Base-by-base conservation (phyloP, 1,284 basidiomycete species). In the Xerocomus amazonicus region DNA sequence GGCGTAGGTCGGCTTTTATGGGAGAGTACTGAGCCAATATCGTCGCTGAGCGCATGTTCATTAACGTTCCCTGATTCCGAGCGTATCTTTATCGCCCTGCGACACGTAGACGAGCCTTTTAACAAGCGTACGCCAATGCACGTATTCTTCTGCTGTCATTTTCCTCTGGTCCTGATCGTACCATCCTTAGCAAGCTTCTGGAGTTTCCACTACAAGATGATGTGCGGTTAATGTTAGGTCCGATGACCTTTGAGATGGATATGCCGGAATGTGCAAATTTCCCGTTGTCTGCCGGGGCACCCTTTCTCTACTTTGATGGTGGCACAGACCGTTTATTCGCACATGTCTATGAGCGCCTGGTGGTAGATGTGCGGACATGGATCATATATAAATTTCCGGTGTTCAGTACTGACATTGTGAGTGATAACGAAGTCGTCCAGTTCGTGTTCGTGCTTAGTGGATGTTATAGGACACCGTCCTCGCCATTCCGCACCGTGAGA, bases 1-100 rank as follows among this genome's bases (percentile, higher is more conserved):
- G 61, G 61, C 2, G 13, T 28, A n/a, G 61, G 57, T 43, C 57
- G 47, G 16, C 42, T 63, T 27, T 31, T 63, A 16, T 60, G 59
- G 54, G 36, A 52, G 34, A 27, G 45, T 19, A n/a, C 26, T 0
- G 34, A 47, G 10, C 38, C 46, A 2, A 61, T 63, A 52, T 57
- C 53, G 9, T 63, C 59, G 3, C 35, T 60, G n/a, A 29, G 39
- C 3, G 57, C 54, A 35, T 61, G 59, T 23, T 57, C 61, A 2
- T 17, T 63, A 38, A 47, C 50, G 1, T 44, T 59, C 34, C 48
- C 57, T 17, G 59, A 61, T 37, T 26, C 48, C 3, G 50, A 54
- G 16, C 56, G 59, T 13, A 45, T 60, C 36, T 61, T 59, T 33
- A 23, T 63, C 19, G 57, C 58, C 12, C 33, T 63, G 23, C 51